A percentile compares a stretch with the other conserved stretches of the same genome.
Evolutionary conservation across 163 green algal genomes (phyloP).

Genomic region (Scenedesmus sp.): DNA sequence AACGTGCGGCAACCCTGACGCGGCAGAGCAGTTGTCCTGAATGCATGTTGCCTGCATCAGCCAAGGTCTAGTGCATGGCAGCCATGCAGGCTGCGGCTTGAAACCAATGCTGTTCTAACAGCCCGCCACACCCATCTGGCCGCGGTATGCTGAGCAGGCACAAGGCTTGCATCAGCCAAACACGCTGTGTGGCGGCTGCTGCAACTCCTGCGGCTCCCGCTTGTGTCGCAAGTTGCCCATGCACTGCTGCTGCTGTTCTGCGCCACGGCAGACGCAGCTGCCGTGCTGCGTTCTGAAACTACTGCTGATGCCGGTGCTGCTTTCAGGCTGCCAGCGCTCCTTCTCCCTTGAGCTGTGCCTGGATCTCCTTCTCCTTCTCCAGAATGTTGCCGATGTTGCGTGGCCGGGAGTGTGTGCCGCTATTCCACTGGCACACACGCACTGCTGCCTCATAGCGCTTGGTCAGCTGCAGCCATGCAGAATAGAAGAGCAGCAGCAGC

Average conservation of each 20-base stretch:
- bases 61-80: no score
- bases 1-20: not conserved
- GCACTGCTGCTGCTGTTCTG: not conserved
- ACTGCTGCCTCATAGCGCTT: slow-evolving; percentile 54
- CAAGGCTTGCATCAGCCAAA: not conserved
- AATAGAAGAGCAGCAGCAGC: not conserved
- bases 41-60: no score
- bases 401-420: slow-evolving; percentile 1
- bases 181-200: not conserved
- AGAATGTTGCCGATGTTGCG: slow-evolving; percentile 53
- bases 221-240: not conserved
- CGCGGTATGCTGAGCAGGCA: not conserved
- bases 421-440: slow-evolving; percentile 54
- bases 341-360: not conserved
- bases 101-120: not conserved
- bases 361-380: slow-evolving; percentile 48
- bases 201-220: not conserved
- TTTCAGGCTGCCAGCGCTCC: not conserved
- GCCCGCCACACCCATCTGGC: not conserved
- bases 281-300: not conserved
- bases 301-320: not conserved
- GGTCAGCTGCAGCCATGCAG: slow-evolving; percentile 26
- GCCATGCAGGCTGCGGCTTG: not conserved
- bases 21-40: no score
- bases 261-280: not conserved